A percentile compares a stretch with the other conserved stretches of the same genome.
Conservation (phyloP, 164 flowering plant species). For the Vitis amurensis region DNA sequence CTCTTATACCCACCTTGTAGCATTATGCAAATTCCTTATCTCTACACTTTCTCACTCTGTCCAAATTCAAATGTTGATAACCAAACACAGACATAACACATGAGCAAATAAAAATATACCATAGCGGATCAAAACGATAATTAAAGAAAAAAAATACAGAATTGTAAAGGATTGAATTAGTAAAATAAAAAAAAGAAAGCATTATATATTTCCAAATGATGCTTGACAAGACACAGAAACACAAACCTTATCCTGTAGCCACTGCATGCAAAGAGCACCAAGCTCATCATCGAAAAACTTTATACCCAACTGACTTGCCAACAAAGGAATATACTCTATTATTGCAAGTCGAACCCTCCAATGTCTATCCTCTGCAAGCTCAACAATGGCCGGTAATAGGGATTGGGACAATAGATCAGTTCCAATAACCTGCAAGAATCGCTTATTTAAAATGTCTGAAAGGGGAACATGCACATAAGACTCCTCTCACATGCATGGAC, state of each 20-base stretch:
- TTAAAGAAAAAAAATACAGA: no score
- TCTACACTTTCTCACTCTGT: no score
- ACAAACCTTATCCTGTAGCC: conserved; percentile 78
- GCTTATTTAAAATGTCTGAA: no score
- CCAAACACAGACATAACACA: no score
- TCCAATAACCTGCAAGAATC: conserved; percentile 81
- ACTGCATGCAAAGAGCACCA: conserved; percentile 88
- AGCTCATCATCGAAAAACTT: conserved; percentile 96
- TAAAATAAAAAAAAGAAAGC: background rate
- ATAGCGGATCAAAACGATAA: no score
- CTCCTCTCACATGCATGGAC: no score
- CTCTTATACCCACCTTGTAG: no score
- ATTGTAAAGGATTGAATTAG: no score
- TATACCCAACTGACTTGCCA: conserved; percentile 95
- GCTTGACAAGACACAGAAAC: background rate
- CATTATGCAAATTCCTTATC: no score
- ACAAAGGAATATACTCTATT: conserved; percentile 62
- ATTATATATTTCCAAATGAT: background rate
- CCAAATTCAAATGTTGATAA: no score
- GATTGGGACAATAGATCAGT: conserved; percentile 83
- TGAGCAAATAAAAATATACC: no score
- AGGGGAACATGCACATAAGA: no score
- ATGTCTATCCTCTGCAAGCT: conserved; percentile 76
- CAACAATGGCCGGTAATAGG: conserved; percentile 66
- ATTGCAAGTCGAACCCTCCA: conserved; percentile 77